phyloP scores from a whole-genome alignment of 768 basidiomycete genomes.

The Leucosporidium yakuticum region DNA sequence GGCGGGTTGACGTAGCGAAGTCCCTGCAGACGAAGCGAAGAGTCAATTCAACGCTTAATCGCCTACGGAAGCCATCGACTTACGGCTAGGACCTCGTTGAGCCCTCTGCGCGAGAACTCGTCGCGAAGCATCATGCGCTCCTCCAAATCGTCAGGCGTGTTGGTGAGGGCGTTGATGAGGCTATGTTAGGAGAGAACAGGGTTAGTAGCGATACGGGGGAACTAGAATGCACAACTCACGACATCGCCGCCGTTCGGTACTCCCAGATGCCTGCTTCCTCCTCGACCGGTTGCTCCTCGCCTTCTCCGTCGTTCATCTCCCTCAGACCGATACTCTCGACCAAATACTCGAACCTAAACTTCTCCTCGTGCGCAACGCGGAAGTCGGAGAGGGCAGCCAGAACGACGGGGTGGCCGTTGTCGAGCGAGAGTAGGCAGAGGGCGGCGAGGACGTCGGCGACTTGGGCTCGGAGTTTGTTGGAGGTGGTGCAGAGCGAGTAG shows the following conservation, averaged over 20 bases:
- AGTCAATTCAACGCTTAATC: neutral
- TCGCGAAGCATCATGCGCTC: conserved; percentile 72
- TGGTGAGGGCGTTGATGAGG: conserved; percentile 71
- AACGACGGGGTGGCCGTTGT: conserved; percentile 67
- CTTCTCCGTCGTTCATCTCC: conserved; percentile 44
- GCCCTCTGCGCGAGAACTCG: conserved; percentile 70
- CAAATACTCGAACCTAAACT: conserved; percentile 72
- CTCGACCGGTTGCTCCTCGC: conserved; percentile 44
- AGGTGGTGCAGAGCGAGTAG: conserved; percentile 59
- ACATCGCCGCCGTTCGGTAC: conserved; percentile 66
- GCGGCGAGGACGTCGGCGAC: conserved; percentile 75
- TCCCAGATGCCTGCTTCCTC: conserved; percentile 70
- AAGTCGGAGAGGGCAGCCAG: conserved; percentile 76
- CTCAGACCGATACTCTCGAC: conserved; percentile 58
- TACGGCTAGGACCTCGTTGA: conserved; percentile 80
- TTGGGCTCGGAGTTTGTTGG: conserved; percentile 62
- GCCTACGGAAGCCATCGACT: conserved; percentile 40
- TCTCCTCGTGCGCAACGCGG: conserved; percentile 61
- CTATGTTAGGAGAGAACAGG: too few species aligned
- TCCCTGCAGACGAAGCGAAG: conserved; percentile 48
- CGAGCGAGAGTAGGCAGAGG: conserved; percentile 65
- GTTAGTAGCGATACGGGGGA: too few species aligned
- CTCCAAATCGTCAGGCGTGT: conserved; percentile 68
- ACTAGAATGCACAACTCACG: conserved; percentile 28
- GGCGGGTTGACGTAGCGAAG: conserved; percentile 70